A percentile compares a stretch with the other conserved stretches of the same genome.
These are phyloP conservation scores for Phytophthora pistaciae DNA, from an alignment of 352 stramenopile species.

Conservation along the genomic window DNA sequence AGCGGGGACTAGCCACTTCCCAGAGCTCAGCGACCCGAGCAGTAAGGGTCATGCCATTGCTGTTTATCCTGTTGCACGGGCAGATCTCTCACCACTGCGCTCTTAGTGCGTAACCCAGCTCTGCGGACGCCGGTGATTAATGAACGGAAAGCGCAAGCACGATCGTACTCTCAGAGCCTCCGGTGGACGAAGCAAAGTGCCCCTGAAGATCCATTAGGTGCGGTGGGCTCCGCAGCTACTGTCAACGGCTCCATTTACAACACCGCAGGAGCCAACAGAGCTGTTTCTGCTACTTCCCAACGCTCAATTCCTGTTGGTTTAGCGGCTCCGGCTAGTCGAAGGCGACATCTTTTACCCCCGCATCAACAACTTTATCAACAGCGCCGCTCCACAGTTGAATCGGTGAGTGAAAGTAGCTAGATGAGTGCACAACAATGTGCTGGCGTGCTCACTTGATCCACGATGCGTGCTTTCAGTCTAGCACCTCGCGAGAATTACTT, in stretches of 20 bases:
- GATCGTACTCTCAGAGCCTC: slow-evolving; percentile 53
- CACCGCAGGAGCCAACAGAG: slow-evolving; percentile 19
- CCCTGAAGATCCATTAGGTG: slow-evolving; percentile 33
- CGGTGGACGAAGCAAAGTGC: slow-evolving; percentile 55
- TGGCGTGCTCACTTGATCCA: neutral
- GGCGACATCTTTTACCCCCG: slow-evolving; percentile 24
- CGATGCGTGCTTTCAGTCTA: slow-evolving; percentile 10
- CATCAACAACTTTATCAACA: slow-evolving; percentile 36
- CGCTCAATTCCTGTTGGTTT: slow-evolving; percentile 21
- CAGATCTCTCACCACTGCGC: slow-evolving; percentile 2
- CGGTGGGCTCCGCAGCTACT: slow-evolving; percentile 12
- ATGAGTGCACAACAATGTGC: neutral
- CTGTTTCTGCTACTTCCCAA: slow-evolving; percentile 26
- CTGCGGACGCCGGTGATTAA: slow-evolving; percentile 26
- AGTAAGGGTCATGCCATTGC: slow-evolving; percentile 15
- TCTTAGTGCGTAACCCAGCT: slow-evolving; percentile 17
- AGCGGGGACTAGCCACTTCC: slow-evolving; percentile 47
- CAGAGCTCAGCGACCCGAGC: slow-evolving; percentile 54
- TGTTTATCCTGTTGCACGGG: neutral
- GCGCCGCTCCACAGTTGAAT: slow-evolving; percentile 25
- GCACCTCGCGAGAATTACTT: slow-evolving; percentile 16
- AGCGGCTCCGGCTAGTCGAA: slow-evolving; percentile 17
- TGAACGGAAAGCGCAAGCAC: slow-evolving; percentile 47
- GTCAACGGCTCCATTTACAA: slow-evolving; percentile 12
- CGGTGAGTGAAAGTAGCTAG: slow-evolving; percentile 13